A percentile compares a stretch with the other conserved stretches of the same genome.
phyloP scores from a whole-genome alignment of 805 yeast genomes.

The Lipomyces yamadae region DNA sequence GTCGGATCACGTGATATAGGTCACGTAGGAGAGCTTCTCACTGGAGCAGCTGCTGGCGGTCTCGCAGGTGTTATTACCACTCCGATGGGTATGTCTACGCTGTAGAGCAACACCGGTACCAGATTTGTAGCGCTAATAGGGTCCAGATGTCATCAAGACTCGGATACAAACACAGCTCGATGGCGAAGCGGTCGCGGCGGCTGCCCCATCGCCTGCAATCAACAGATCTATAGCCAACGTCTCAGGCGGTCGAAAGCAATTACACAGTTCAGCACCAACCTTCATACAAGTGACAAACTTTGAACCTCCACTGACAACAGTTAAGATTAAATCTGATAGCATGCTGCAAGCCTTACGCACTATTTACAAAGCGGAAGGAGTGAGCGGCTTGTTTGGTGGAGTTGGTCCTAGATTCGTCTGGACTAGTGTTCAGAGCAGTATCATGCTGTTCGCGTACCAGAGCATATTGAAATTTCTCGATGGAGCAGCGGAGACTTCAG shows the following conservation, averaged over 20 bases:
- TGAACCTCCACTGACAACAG: conserved; percentile 37
- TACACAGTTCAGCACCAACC: conserved; percentile 9
- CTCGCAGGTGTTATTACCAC: conserved; percentile 87
- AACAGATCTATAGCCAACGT: background rate
- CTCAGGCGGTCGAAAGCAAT: conserved; percentile 2
- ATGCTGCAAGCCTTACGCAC: conserved; percentile 53
- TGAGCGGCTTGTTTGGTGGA: conserved; percentile 82
- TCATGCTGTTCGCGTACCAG: conserved; percentile 90
- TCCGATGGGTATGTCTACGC: conserved; percentile 59
- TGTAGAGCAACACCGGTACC: background rate
- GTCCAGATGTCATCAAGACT: conserved; percentile 75
- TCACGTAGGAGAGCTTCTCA: conserved; percentile 63
- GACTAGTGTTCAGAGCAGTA: conserved; percentile 94
- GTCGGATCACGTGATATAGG: conserved; percentile 45
- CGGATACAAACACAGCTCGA: conserved; percentile 84
- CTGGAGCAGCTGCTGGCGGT: conserved; percentile 97
- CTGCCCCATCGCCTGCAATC: background rate
- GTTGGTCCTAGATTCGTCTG: conserved; percentile 96
- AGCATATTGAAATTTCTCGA: conserved; percentile 64
- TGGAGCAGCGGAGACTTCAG: conserved; percentile 11
- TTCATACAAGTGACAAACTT: background rate
- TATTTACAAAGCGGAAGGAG: conserved; percentile 75
- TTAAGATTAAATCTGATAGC: conserved; percentile 31
- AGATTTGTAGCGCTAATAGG: conserved; percentile 5
- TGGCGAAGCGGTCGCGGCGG: conserved; percentile 7